Percentiles rank a stretch among this genome's conserved stretches.
Conservation (phyloP, 208 protist species). For the Trypanosoma vivax region DNA sequence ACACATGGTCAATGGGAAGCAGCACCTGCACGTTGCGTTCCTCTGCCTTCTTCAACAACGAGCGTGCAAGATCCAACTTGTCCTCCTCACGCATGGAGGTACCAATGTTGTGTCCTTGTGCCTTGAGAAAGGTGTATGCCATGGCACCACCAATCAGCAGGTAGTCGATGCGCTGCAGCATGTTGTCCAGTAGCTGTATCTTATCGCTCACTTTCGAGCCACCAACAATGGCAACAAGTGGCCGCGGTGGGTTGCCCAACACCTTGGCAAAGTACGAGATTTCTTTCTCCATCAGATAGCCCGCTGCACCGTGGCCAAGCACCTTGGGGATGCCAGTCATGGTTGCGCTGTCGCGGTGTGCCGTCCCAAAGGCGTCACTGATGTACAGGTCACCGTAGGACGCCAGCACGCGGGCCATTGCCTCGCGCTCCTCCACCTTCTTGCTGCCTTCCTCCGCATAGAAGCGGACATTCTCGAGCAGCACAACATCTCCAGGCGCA, state of each 20-base stretch:
- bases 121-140: slow-evolving; percentile 97
- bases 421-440: slow-evolving; percentile 65
- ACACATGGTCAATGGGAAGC: slow-evolving; percentile 97
- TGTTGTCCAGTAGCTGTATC: slow-evolving; percentile 98
- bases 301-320: slow-evolving; percentile 87
- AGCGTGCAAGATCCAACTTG: slow-evolving; percentile 57
- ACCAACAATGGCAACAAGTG: slow-evolving; percentile 95
- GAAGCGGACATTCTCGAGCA: slow-evolving; percentile 99
- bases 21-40: slow-evolving; percentile 94
- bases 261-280: slow-evolving; percentile 97
- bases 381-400: slow-evolving; percentile 97
- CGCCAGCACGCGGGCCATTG: slow-evolving; percentile 85
- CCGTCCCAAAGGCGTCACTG: slow-evolving; percentile 98
- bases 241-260: slow-evolving; percentile 70
- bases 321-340: slow-evolving; percentile 85
- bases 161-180: slow-evolving; percentile 96
- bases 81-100: slow-evolving; percentile 94
- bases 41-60: slow-evolving; percentile 93
- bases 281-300: slow-evolving; percentile 99
- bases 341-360: slow-evolving; percentile 96
- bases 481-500: slow-evolving; percentile 86
- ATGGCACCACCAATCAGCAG: slow-evolving; percentile 99
- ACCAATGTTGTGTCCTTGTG: slow-evolving; percentile 87
- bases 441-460: slow-evolving; percentile 96
- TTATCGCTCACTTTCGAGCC: slow-evolving; percentile 99